Percentiles rank a stretch among this genome's conserved stretches.
phyloP scores from a whole-genome alignment of 805 yeast species.

The Lachancea sp. region DNA sequence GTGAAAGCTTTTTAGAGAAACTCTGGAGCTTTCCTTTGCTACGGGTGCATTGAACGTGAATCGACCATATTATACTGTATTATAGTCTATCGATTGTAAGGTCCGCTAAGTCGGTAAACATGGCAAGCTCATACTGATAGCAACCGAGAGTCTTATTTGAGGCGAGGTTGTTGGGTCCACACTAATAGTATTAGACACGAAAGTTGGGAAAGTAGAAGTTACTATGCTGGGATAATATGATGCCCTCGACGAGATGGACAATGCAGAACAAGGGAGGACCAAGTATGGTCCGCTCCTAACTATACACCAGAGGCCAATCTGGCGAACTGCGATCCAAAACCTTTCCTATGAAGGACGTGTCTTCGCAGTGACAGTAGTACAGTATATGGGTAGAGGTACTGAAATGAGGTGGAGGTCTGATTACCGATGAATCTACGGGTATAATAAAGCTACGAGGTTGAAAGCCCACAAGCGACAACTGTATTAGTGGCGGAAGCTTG shows the following conservation, averaged over 20 bases:
- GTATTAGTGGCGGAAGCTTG: slow-evolving; percentile 39
- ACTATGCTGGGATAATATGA: slow-evolving; percentile 45
- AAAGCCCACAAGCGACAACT: slow-evolving; percentile 26
- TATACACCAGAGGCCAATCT: slow-evolving; percentile 40
- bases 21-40: slow-evolving; percentile 34
- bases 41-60: slow-evolving; percentile 39
- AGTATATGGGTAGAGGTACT: slow-evolving; percentile 33
- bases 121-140: slow-evolving; percentile 42
- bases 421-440: slow-evolving; percentile 21
- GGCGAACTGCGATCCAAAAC: slow-evolving; percentile 39
- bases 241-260: slow-evolving; percentile 38
- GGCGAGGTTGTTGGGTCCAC: slow-evolving; percentile 45
- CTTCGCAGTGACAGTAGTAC: slow-evolving; percentile 38
- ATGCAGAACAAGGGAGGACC: slow-evolving; percentile 40
- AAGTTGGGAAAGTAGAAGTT: slow-evolving; percentile 38
- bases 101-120: slow-evolving; percentile 38
- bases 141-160: slow-evolving; percentile 41
- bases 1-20: slow-evolving; percentile 31
- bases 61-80: slow-evolving; percentile 39
- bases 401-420: slow-evolving; percentile 21
- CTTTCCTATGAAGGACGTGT: slow-evolving; percentile 39
- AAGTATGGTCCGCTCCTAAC: slow-evolving; percentile 41
- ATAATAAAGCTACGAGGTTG: slow-evolving; percentile 26
- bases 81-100: slow-evolving; percentile 36
- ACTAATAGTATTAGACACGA: slow-evolving; percentile 34